Base-by-base conservation (phyloP, 768 basidiomycete genomes). In the Hericium alpestre region DNA sequence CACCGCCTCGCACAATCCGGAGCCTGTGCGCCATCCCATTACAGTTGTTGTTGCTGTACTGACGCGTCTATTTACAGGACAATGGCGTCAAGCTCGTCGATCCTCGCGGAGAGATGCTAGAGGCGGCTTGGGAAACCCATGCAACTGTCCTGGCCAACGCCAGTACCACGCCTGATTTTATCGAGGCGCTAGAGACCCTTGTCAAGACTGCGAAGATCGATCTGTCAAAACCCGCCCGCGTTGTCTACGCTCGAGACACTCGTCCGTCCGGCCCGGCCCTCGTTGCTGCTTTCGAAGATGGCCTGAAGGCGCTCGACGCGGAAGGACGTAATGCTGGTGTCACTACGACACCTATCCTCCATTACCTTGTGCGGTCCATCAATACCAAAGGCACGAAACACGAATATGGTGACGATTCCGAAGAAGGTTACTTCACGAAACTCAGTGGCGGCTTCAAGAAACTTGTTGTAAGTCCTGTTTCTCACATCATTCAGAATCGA, bases 1-100 rank as follows among this genome's bases (percentile, higher is more conserved):
- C 67, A 99, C 96, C 39, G 96, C 96, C 2, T 95, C 93, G n/a
- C 96, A 99, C 72, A 99, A 99, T 69, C 95, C 96, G n/a, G 94
- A 94, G 68, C 79, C 82, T 67, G 94, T 93, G 65, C 62, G 80
- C 46, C 25, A 59, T 51, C 53, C 2, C 27, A 22, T 52, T 32
- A 46, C 32, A 46, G 46, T 12, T 62, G 15, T 27, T 61, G 55
- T 53, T 15, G 51, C 58, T 55, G 46, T 20, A 58, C 37, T 41
- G 18, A 55, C 55, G 41, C 51, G 58, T 60, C 22, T 20, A 50
- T 48, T 18, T 56, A 8, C 66, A 96, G 93, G 96, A 99, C 70
- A 99, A 99, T 69, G 96, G 96, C 27, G 96, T 97, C 61, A 99
- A 99, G 72, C 81, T 99, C 40, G 93, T 99, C 40, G 96, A 99